These are phyloP conservation scores for Hyaloscypha hepaticicola DNA, from an alignment of 495 filamentous ascomycete genomes.

Conservation along the genomic window DNA sequence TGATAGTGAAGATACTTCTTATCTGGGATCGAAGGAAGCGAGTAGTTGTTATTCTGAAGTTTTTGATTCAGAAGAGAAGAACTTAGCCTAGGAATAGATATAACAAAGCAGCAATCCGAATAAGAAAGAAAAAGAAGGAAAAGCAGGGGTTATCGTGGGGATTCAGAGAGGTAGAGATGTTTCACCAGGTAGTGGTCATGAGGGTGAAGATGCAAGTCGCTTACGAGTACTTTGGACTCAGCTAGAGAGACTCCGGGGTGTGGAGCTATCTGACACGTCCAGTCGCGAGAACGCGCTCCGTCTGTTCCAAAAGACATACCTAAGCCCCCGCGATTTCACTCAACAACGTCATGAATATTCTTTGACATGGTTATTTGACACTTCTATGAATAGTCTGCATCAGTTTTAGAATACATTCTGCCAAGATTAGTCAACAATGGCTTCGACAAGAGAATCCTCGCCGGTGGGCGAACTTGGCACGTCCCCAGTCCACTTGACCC, in stretches of 20 bases:
- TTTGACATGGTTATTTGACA: conserved; percentile 13
- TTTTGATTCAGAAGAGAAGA: neutral
- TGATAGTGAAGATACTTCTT: neutral
- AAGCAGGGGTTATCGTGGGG: neutral
- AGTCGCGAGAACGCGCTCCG: neutral
- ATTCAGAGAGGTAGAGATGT: conserved; percentile 3
- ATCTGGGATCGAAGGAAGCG: no score
- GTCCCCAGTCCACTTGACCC: conserved; percentile 52
- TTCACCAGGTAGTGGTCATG: conserved; percentile 8
- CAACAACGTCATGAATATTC: conserved; percentile 21
- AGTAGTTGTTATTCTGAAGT: no score
- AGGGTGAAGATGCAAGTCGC: conserved; percentile 6
- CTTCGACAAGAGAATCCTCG: conserved; percentile 42
- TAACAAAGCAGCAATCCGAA: neutral
- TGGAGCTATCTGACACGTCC: neutral
- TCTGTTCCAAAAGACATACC: conserved; percentile 1
- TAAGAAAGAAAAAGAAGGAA: neutral
- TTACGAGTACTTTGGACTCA: neutral
- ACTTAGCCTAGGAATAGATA: neutral
- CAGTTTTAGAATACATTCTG: conserved; percentile 7
- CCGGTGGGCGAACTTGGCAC: conserved; percentile 30
- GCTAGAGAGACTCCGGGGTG: neutral
- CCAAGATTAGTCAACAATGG: conserved; percentile 36
- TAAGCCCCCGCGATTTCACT: neutral
- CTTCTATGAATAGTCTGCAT: conserved; percentile 6